These are phyloP conservation scores for Dioszegia hungarica DNA, from an alignment of 768 basidiomycete genomes.

Conservation along the genomic window DNA sequence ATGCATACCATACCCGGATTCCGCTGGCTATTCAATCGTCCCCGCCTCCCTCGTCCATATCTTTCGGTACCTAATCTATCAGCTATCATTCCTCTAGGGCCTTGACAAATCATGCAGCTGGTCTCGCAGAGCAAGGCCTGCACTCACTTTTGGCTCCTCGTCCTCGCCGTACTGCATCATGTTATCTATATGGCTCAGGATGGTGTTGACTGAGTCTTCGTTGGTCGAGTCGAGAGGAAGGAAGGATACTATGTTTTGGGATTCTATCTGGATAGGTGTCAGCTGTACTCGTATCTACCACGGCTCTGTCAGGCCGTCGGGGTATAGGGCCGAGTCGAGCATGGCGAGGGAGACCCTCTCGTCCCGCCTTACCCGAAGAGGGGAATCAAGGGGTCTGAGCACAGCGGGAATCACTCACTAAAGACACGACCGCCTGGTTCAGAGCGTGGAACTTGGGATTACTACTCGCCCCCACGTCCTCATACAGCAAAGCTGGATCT, in stretches of 20 bases:
- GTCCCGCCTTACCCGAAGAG: no score
- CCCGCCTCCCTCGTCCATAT: constrained; percentile 66
- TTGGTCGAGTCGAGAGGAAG: constrained; percentile 86
- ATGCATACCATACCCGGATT: neutral
- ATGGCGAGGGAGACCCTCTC: no score
- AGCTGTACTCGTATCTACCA: no score
- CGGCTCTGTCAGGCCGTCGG: no score
- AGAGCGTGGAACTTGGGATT: constrained; percentile 84
- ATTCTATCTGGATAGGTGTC: constrained; percentile 69
- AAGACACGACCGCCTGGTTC: constrained; percentile 89
- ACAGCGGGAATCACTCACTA: no score
- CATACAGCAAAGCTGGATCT: constrained; percentile 76
- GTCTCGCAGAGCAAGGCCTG: constrained; percentile 26
- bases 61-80: constrained; percentile 62
- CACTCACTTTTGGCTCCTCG: constrained; percentile 84
- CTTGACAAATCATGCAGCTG: no score
- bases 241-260: constrained; percentile 96
- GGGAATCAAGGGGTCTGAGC: no score
- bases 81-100: neutral
- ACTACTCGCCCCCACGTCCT: constrained; percentile 53
- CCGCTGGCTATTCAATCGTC: constrained; percentile 12
- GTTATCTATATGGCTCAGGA: constrained; percentile 94
- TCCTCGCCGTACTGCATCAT: constrained; percentile 99
- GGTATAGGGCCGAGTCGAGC: no score
- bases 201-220: constrained; percentile 80